A percentile compares a stretch with the other conserved stretches of the same genome.
Evolutionary conservation across 345 rosid genomes (phyloP).

Genomic region (Barbarea vulgaris): DNA sequence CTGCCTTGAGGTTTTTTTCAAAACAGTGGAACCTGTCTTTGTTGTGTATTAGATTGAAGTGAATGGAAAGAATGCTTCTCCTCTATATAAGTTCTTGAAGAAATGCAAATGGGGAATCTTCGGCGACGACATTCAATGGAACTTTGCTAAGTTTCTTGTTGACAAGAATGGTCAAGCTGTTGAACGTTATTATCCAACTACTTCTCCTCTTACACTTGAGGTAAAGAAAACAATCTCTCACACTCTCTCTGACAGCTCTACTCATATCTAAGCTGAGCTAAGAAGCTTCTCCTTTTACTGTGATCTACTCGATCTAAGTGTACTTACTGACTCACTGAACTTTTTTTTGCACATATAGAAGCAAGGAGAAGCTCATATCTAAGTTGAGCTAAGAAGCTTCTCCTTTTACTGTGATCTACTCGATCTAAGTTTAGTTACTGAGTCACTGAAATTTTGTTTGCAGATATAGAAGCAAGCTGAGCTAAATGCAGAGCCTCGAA

Average conservation of each 20-base stretch:
- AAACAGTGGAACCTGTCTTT: not conserved
- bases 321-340: no score
- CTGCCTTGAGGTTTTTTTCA: not conserved
- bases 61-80: conserved; percentile 71
- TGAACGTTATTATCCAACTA: conserved; percentile 84
- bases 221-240: conserved; percentile 39
- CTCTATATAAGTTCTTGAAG: conserved; percentile 78
- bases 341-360: no score
- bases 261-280: no score
- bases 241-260: not conserved
- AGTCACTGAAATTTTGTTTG: no score
- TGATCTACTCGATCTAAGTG: no score
- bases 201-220: conserved; percentile 81
- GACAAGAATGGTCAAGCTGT: conserved; percentile 70
- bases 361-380: no score
- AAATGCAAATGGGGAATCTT: conserved; percentile 85
- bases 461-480: no score
- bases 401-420: no score
- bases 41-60: conserved; percentile 66
- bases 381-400: no score
- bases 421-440: no score
- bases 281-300: no score
- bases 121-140: conserved; percentile 87
- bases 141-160: conserved; percentile 92
- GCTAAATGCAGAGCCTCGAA: no score